Base-by-base conservation (phyloP, 306 rosid genomes). In the Malus asiatica region DNA sequence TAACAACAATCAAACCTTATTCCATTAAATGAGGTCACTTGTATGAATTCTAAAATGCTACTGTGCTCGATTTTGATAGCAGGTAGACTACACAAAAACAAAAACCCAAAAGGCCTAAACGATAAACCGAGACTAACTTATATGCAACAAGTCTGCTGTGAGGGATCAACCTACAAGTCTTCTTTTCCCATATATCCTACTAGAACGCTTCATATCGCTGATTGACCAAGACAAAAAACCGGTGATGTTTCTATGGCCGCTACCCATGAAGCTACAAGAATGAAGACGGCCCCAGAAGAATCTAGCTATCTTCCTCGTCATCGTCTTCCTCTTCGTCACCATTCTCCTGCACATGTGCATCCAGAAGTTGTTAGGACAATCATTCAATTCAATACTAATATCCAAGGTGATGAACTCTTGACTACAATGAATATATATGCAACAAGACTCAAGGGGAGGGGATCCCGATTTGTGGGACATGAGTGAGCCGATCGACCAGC, bases 311-410 rank as follows among this genome's bases (percentile, higher is more conserved):
- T 58, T 60, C 78, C 68, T 75, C 45, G 5, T 35, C 64, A 8
- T 78, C 79, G 12, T 76, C 88, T 0, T 70, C 70, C 18, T 45
- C 70, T 11, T 60, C 80, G 16, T 71, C 76, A 51, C 72, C 81
- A 35, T 70, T 71, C 64, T 82, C 88, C 88, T 85, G 84, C 51
- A 32, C 53, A 59, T 11, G n/a, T 22, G 19, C 11, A 60, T 29
- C 16, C 63, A n/a, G 71, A 55, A 53, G 19, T 59, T 59, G 51
- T 73, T 35, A 33, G 66, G 48, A 63, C 4, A 40, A 33, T 33
- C 38, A 33, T 33, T 30, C 20, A 20, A 25, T 30, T 40, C 10
- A 35, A 64, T 6, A 16, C 18, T 15, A 72, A n/a, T 20, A 55
- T 32, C 30, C 20, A n/a, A n/a, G 18, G 51, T 18, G 4, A 59